Evolutionary conservation across 305 asterid genomes (phyloP).

Genomic region (Rubia tinctorum): DNA sequence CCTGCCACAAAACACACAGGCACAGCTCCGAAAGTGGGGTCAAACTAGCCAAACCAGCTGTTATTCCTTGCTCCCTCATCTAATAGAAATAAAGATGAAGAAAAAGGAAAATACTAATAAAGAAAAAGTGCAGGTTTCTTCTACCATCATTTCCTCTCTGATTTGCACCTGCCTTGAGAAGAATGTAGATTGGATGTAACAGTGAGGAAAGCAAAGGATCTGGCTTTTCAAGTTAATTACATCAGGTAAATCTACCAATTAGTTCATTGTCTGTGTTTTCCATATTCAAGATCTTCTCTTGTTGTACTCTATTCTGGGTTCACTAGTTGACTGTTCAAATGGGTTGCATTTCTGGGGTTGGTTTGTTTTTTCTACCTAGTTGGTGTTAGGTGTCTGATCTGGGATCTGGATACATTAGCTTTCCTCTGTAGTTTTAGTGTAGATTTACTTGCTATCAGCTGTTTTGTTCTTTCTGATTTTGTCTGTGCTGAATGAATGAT

Average conservation of each 20-base stretch:
- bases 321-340: slow-evolving; percentile 7
- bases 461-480: neutral
- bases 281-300: slow-evolving; percentile 2
- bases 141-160: neutral
- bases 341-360: neutral
- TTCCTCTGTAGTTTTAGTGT: neutral
- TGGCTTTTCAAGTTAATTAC: neutral
- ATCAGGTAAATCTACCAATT: neutral
- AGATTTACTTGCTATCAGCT: slow-evolving; percentile 1
- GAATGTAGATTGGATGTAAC: slow-evolving; percentile 5
- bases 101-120: neutral
- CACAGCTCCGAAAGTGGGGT: slow-evolving; percentile 21
- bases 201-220: slow-evolving; percentile 7
- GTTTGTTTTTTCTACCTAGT: neutral
- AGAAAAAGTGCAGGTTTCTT: slow-evolving; percentile 17
- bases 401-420: neutral
- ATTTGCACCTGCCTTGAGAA: neutral
- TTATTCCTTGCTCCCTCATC: neutral
- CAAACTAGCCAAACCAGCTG: slow-evolving; percentile 25
- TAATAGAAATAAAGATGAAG: neutral
- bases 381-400: slow-evolving; percentile 9
- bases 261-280: neutral
- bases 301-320: slow-evolving; percentile 3
- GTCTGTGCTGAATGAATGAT: slow-evolving; percentile 1
- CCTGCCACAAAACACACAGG: slow-evolving; percentile 9